Conservation (phyloP, 2,329 filamentous ascomycete species). For the Cercospora sp. region DNA sequence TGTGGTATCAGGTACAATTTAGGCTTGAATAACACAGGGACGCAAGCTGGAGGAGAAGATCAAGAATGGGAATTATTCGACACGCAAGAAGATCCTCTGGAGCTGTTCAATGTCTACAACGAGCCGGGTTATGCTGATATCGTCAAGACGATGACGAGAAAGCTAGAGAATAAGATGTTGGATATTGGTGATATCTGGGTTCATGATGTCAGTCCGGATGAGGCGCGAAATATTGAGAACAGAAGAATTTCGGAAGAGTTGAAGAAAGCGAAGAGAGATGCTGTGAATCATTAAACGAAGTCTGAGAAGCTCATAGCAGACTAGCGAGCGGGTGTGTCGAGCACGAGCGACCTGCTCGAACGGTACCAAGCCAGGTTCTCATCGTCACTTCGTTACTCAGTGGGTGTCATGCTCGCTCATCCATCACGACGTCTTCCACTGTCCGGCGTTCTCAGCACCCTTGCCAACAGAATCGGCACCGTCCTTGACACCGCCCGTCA, state of each 20-base stretch:
- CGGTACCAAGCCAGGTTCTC: background rate
- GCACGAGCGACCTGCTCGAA: background rate
- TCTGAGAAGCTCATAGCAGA: background rate
- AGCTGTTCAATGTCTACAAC: background rate
- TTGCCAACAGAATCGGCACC: constrained; percentile 46
- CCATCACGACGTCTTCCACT: constrained; percentile 43
- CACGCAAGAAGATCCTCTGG: background rate
- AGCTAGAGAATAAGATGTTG: background rate
- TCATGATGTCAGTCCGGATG: background rate
- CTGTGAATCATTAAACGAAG: background rate
- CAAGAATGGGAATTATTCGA: background rate
- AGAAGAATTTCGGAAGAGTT: background rate
- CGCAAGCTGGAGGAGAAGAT: background rate
- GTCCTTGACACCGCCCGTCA: constrained; percentile 49
- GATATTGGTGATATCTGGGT: background rate
- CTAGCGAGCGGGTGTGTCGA: background rate
- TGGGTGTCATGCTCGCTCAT: background rate
- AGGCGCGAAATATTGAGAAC: background rate
- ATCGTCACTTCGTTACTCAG: background rate
- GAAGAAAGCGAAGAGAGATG: background rate
- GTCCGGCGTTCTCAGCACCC: constrained; percentile 50
- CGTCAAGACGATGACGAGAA: background rate
- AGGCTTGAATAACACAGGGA: background rate
- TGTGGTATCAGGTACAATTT: background rate
- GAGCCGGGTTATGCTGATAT: background rate